Evolutionary conservation across 345 rosid species (phyloP).

Genomic region (Nasturtium officinale): DNA sequence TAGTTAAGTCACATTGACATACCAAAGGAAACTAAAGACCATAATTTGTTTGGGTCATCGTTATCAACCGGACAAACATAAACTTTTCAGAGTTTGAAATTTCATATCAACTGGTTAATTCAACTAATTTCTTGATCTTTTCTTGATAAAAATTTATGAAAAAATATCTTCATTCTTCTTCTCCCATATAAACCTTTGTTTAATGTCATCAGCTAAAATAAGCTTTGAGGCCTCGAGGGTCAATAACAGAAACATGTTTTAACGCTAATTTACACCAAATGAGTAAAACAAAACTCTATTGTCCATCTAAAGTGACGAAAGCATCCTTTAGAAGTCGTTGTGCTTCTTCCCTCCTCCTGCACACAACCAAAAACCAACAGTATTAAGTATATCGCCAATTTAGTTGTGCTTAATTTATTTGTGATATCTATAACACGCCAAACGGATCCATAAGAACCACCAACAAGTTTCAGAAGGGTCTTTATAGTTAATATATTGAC

Average conservation of each 20-base stretch:
- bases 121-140: no score
- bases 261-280: conserved; percentile 7
- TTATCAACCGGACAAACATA: not conserved
- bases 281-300: conserved; percentile 17
- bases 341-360: conserved; percentile 84
- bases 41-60: not conserved
- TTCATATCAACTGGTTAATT: no score
- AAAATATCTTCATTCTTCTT: no score
- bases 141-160: no score
- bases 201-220: not conserved
- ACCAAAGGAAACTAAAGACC: not conserved
- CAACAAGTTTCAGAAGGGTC: not conserved
- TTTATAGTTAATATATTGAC: not conserved
- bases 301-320: conserved; percentile 67
- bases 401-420: not conserved
- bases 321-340: conserved; percentile 77
- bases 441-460: not conserved
- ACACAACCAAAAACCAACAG: conserved; percentile 27
- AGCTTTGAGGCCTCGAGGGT: conserved; percentile 3
- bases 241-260: not conserved
- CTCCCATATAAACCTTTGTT: not conserved
- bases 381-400: not conserved
- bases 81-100: not conserved
- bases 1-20: no score
- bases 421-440: not conserved